phyloP scores from a whole-genome alignment of 371 early-diverging fungal species.

The Syncephalastrum sp. region DNA sequence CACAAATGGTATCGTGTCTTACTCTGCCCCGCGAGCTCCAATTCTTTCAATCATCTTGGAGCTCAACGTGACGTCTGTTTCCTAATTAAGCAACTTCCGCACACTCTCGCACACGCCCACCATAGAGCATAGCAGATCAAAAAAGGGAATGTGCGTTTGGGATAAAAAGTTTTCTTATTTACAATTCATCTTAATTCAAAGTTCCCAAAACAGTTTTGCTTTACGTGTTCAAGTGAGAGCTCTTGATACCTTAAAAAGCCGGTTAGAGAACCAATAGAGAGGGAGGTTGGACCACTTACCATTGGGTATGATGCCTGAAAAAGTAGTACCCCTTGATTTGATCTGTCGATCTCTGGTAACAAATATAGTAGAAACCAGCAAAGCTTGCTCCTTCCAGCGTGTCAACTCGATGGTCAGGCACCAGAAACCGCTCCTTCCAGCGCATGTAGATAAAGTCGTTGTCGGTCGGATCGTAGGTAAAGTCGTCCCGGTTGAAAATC shows the following conservation, averaged over 20 bases:
- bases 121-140: no score
- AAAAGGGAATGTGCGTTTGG: no score
- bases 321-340: conserved; percentile 89
- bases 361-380: conserved; percentile 96
- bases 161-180: no score
- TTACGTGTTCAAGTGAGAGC: conserved; percentile 66
- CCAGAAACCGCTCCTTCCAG: conserved; percentile 96
- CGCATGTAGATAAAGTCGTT: conserved; percentile 90
- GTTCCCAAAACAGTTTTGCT: conserved; percentile 49
- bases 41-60: no score
- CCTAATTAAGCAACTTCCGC: no score
- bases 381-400: conserved; percentile 89
- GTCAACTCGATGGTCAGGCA: conserved; percentile 90
- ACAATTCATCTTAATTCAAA: conserved; percentile 64
- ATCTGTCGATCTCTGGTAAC: conserved; percentile 76
- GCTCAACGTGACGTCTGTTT: no score
- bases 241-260: conserved; percentile 68
- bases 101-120: no score
- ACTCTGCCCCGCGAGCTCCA: no score
- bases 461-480: conserved; percentile 67
- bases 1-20: no score
- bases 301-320: conserved; percentile 74
- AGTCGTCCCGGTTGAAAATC: conserved; percentile 69
- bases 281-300: conserved; percentile 34
- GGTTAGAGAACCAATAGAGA: not conserved